Percentiles rank a stretch among this genome's conserved stretches.
These are phyloP conservation scores for Pholiota microspora DNA, from an alignment of 768 basidiomycete species.

Conservation along the genomic window DNA sequence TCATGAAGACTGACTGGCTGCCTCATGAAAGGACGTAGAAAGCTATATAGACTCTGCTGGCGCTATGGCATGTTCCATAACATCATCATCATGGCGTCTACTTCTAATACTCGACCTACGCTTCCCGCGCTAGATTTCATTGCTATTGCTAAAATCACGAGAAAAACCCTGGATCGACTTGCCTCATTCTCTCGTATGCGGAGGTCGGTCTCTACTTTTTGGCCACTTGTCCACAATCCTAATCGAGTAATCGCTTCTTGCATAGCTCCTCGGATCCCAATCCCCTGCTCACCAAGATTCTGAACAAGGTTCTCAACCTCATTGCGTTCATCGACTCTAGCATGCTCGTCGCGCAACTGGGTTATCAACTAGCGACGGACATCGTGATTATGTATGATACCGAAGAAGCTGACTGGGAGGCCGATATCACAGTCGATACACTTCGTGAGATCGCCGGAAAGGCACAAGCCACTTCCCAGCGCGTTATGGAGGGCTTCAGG, in stretches of 20 bases:
- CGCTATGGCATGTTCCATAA: not conserved
- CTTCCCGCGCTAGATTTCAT: conserved; percentile 24
- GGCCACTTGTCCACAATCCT: not conserved
- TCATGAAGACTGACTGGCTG: not conserved
- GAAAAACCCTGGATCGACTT: conserved; percentile 37
- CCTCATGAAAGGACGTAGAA: not conserved
- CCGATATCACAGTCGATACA: conserved; percentile 17
- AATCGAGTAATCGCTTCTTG: not conserved
- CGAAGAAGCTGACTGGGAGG: conserved; percentile 16
- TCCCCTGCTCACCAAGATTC: conserved; percentile 25
- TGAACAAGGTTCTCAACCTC: conserved; percentile 23
- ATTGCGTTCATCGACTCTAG: conserved; percentile 28
- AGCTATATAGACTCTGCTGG: not conserved
- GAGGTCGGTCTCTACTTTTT: conserved; percentile 18
- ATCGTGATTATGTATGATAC: conserved; percentile 23
- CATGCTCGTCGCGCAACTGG: conserved; percentile 28
- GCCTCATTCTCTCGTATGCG: conserved; percentile 32
- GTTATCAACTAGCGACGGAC: conserved; percentile 25
- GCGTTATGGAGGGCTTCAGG: conserved; percentile 25
- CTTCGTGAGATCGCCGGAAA: conserved; percentile 25
- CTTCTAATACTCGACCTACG: not conserved
- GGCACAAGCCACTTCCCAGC: conserved; percentile 25
- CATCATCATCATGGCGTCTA: not conserved
- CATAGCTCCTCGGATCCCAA: conserved; percentile 19
- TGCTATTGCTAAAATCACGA: conserved; percentile 27